Evolutionary conservation across 2,329 filamentous ascomycete species (phyloP).

Genomic region (Podosphaera xanthii): DNA sequence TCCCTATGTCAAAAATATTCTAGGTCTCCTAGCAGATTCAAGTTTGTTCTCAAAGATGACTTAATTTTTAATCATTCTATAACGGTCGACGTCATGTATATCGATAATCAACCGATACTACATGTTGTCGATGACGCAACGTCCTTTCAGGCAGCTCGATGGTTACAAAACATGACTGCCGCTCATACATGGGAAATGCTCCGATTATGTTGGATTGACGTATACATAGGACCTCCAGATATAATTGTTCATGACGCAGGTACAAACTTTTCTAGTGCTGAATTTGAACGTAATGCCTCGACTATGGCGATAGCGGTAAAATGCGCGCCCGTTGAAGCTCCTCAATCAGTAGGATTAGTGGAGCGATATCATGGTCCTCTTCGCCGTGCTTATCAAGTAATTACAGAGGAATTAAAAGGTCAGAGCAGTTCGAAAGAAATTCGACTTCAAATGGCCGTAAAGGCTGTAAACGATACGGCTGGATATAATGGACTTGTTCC

Average conservation of each 20-base stretch:
- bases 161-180: background rate
- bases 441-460: constrained; percentile 1
- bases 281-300: background rate
- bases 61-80: constrained; percentile 2
- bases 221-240: background rate
- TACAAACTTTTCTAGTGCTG: constrained; percentile 2
- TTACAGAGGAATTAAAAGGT: background rate
- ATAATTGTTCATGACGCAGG: background rate
- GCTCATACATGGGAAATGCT: constrained; percentile 1
- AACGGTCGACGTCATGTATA: background rate
- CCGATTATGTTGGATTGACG: constrained; percentile 2
- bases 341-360: background rate
- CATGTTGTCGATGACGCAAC: constrained; percentile 1
- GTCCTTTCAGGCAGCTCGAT: constrained; percentile 1
- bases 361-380: constrained; percentile 1
- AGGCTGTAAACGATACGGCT: background rate
- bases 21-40: background rate
- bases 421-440: background rate
- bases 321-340: constrained; percentile 1
- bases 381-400: background rate
- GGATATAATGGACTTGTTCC: background rate
- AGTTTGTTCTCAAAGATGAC: background rate
- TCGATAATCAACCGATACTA: constrained; percentile 1
- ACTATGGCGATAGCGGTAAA: background rate
- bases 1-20: background rate